Evolutionary conservation across 495 filamentous ascomycete genomes (phyloP).

Genomic region (Xylaria sp.): DNA sequence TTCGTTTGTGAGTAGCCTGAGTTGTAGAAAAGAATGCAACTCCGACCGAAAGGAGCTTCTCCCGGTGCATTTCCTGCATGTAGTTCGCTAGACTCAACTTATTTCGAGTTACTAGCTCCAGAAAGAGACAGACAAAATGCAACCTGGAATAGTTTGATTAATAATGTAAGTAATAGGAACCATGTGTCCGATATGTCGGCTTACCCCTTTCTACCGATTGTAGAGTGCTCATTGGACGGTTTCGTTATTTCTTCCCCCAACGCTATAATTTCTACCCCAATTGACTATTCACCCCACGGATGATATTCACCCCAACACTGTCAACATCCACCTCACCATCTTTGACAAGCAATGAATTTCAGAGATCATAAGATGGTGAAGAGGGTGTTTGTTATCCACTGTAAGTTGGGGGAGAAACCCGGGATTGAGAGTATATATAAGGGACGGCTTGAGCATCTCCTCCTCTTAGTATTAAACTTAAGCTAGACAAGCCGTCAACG

Average conservation of each 20-base stretch:
- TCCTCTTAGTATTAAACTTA: neutral
- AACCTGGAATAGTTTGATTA: neutral
- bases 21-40: neutral
- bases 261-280: conserved; percentile 10
- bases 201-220: conserved; percentile 7
- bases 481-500: neutral
- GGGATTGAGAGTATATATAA: conserved; percentile 1
- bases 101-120: no score
- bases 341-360: neutral
- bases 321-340: neutral
- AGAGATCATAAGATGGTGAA: neutral
- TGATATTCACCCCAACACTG: conserved; percentile 15
- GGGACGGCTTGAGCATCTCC: neutral
- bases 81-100: neutral
- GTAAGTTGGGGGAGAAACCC: conserved; percentile 3
- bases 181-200: neutral
- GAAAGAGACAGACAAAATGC: no score
- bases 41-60: neutral
- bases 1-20: neutral
- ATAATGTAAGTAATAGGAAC: neutral
- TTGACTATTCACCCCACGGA: neutral
- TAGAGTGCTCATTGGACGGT: conserved; percentile 4
- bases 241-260: neutral
- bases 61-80: neutral
- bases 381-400: no score